Base-by-base conservation (phyloP, 2,329 filamentous ascomycete species). In the Lasiodiplodia gonubiensis region DNA sequence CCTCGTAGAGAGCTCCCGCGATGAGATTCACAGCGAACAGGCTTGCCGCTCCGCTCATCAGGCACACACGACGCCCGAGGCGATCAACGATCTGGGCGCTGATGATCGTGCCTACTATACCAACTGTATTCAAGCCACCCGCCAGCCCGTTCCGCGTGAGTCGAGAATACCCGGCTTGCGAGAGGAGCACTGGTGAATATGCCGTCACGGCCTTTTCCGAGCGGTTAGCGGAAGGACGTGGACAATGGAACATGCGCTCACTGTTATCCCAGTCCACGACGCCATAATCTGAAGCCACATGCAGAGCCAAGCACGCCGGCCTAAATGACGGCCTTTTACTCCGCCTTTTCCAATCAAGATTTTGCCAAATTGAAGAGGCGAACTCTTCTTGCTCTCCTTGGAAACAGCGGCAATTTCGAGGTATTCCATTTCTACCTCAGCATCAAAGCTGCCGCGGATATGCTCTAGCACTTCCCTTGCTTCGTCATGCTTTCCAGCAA, bases 41-140 rank as follows among this genome's bases (percentile, higher is more conserved):
- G 3, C 76, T 73, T 18, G 73, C 72, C 3, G 80, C 73, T 27
- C 80, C 81, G 16, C 74, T 72, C 71, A 83, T 80, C 25, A 83
- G 69, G 69, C 81, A 82, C 10, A 64, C 69, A 25, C 78, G 74
- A 6, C 84, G 80, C 23, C 85, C 84, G 7, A 86, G 72, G 1
- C 79, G 78, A 71, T 86, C 85, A 37, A 86, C 80, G 12, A 86
- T 82, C 59, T 84, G 80, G 2, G 84, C 81, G 64, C 80, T 82
- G 67, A 84, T 83, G 42, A 84, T 81, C 2, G 84, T 86, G 1
- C 83, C 83, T 2, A 84, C 69, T 30, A 86, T 83, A 14, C 84
- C 84, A 59, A 86, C 78, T 0, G 83, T 85, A 72, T 85, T 86
- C 18, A 85, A 73, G 6, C 83, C 81, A 6, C 84, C 84, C 1